Conservation (phyloP, 441 rosid species). For the Bruguiera hainesii region DNA sequence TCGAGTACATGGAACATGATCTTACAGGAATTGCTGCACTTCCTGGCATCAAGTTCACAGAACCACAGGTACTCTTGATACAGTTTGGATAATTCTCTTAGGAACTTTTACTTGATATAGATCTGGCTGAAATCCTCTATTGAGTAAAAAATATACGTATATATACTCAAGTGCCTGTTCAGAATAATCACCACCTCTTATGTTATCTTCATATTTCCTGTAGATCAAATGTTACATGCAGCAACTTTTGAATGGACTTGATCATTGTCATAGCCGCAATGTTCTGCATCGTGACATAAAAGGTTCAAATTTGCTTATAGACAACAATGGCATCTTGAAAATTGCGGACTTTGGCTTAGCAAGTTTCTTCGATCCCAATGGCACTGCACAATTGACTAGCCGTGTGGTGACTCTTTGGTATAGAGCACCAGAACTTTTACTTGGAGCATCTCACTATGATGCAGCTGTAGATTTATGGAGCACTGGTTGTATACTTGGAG, state of each 20-base stretch:
- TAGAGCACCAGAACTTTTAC: constrained; percentile 93
- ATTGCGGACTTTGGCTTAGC: constrained; percentile 96
- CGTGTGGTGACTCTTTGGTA: constrained; percentile 98
- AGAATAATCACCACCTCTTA: constrained; percentile 7
- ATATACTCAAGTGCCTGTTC: too few relatives aligned
- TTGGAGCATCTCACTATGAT: constrained; percentile 72
- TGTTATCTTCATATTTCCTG: constrained; percentile 14
- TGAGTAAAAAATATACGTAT: too few relatives aligned
- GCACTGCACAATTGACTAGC: constrained; percentile 60
- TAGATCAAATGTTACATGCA: constrained; percentile 96
- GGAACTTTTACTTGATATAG: background rate
- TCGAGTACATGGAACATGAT: constrained; percentile 99
- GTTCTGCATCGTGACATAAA: constrained; percentile 92
- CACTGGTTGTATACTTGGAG: constrained; percentile 90
- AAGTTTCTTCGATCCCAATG: constrained; percentile 54
- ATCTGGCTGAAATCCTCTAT: too few relatives aligned
- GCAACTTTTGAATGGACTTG: constrained; percentile 92
- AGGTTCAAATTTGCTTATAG: constrained; percentile 90
- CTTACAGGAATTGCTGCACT: constrained; percentile 81
- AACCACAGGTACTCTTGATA: constrained; percentile 67
- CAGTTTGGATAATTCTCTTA: constrained; percentile 7
- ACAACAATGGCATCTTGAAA: constrained; percentile 75
- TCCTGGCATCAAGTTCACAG: constrained; percentile 72
- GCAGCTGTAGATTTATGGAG: constrained; percentile 94
- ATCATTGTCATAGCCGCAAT: constrained; percentile 81